Evolutionary conservation across 352 stramenopile genomes (phyloP), one percentile per base, ranked within the genome.

Genomic region (Peronosclerospora sorghi): DNA sequence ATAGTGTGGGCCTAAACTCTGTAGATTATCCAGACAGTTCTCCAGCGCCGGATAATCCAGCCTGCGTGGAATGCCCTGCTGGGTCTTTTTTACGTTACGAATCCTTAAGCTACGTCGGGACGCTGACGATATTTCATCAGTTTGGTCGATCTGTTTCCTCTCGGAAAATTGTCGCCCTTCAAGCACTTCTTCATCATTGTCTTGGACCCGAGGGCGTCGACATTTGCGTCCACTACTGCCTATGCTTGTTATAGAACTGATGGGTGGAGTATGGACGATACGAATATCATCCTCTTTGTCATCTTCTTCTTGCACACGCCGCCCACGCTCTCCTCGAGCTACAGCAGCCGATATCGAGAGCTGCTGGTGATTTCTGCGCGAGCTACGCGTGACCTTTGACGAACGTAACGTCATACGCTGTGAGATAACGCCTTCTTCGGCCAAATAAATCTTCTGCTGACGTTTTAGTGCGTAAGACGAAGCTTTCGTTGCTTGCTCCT

Each of bases 71-170:
- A 47, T 68, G 6, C 42, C 35, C n/a, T 57, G 44, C 13, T 69
- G 50, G 14, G 38, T 42, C 21, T 60, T 56, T 37, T 86, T 86
- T 34, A 73, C 58, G 34, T 77, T 29, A 6, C 56, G 56, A 17
- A 88, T 83, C 9, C 73, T 72, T 17, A 62, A 78, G 61, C 71
- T 85, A 9, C 73, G 64, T 38, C 71, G 62, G 0, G 58, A 68
- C 12, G 65, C 68, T 21, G 70, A 78, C 28, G 62, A 57, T 4
- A 34, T 35, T 6, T 45, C 38, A 42, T 42, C 26, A 26, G 9
- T 5, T 23, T 36, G 19, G 24, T 44, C 24, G 13, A 42, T 28
- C 15, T 50, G 21, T 13, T 48, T 45, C n/a, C 13, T 39, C 12
- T 28, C 28, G 13, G 37, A 20, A 1, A 23, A 39, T 9, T 44